phyloP scores from a whole-genome alignment of 2,329 filamentous ascomycete species.

The Cladobotryum protrusum region DNA sequence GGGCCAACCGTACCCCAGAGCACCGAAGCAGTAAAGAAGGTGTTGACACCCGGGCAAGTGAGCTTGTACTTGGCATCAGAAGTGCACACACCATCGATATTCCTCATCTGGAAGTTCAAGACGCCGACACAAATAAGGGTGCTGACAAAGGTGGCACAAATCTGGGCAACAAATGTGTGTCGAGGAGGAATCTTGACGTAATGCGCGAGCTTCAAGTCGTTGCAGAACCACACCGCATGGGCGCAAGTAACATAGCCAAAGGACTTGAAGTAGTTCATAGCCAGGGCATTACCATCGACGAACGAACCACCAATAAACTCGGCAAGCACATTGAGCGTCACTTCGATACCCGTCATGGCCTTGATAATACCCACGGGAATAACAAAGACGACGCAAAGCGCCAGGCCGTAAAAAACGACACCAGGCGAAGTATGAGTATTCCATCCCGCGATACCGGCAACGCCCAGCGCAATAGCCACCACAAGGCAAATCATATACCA shows the following conservation, averaged over 20 bases:
- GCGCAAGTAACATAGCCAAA: conserved; percentile 45
- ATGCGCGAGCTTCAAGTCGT: conserved; percentile 43
- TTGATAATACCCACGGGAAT: conserved; percentile 48
- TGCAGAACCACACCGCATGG: conserved; percentile 45
- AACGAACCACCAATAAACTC: conserved; percentile 48
- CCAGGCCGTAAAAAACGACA: conserved; percentile 46
- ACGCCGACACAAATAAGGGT: conserved; percentile 46
- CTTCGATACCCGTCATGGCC: conserved; percentile 47
- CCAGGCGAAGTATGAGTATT: conserved; percentile 45
- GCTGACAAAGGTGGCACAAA: conserved; percentile 49
- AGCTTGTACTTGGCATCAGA: conserved; percentile 41
- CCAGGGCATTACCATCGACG: conserved; percentile 44
- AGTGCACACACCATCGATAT: conserved; percentile 45
- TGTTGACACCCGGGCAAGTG: conserved; percentile 47
- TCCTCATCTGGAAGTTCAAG: conserved; percentile 42
- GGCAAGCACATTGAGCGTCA: conserved; percentile 47
- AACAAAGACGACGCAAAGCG: conserved; percentile 44
- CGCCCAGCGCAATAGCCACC: conserved; percentile 38
- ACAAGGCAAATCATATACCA: conserved; percentile 43
- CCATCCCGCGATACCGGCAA: conserved; percentile 42
- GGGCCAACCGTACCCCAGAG: conserved; percentile 51
- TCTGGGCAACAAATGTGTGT: conserved; percentile 53
- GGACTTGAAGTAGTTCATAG: conserved; percentile 51
- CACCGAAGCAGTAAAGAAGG: conserved; percentile 51
- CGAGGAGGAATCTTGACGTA: conserved; percentile 58